Evolutionary conservation across 2,329 filamentous ascomycete species (phyloP).

Genomic region (Mycosphaerella sp.): DNA sequence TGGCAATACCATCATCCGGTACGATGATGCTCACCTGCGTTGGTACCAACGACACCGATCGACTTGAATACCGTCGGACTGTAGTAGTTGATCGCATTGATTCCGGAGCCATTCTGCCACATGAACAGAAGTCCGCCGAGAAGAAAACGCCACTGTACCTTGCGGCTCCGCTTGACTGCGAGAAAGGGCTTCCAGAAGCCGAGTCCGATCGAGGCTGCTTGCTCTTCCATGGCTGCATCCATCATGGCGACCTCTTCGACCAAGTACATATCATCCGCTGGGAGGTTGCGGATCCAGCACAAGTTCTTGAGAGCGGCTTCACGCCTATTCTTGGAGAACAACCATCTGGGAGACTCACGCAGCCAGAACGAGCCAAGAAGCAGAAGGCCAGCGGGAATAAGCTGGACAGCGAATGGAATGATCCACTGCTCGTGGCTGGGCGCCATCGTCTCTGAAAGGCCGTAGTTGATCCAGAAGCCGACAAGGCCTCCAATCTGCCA

Average conservation of each 20-base stretch:
- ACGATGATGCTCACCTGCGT: constrained; percentile 35
- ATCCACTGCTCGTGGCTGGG: constrained; percentile 42
- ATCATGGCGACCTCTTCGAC: constrained; percentile 67
- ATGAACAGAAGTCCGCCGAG: constrained; percentile 69
- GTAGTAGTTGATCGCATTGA: constrained; percentile 77
- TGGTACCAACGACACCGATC: constrained; percentile 57
- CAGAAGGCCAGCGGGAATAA: constrained; percentile 60
- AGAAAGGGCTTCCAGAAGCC: constrained; percentile 71
- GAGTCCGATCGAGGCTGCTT: constrained; percentile 56
- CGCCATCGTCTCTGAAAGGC: constrained; percentile 40
- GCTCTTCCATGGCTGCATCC: constrained; percentile 62
- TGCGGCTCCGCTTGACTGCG: constrained; percentile 48
- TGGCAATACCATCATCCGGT: too few relatives aligned
- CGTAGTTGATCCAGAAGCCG: constrained; percentile 48
- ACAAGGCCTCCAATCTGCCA: constrained; percentile 50
- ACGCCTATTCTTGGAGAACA: constrained; percentile 39
- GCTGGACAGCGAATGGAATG: constrained; percentile 55
- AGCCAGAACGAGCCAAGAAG: constrained; percentile 41
- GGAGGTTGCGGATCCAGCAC: constrained; percentile 60
- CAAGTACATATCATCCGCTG: constrained; percentile 57
- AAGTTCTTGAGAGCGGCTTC: constrained; percentile 40
- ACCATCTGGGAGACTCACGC: constrained; percentile 42
- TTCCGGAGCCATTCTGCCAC: constrained; percentile 71
- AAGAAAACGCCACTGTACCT: constrained; percentile 65
- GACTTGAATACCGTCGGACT: constrained; percentile 62